These are phyloP conservation scores for Tolypocladium pustulatum DNA, from an alignment of 2,329 filamentous ascomycete species.

Conservation along the genomic window DNA sequence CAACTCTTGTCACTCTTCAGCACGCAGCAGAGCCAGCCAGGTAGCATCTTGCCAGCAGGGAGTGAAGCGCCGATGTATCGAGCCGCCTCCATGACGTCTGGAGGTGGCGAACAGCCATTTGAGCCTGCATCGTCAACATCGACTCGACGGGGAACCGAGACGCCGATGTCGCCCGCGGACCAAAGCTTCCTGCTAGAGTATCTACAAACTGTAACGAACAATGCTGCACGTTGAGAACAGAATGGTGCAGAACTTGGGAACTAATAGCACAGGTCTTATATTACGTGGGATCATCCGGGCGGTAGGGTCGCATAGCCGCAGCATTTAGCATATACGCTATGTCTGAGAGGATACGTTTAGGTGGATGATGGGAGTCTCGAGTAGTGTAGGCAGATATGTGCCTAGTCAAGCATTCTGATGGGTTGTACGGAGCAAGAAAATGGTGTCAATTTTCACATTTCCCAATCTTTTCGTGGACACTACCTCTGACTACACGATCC, in stretches of 20 bases:
- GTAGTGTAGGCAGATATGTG: neutral
- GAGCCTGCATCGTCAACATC: conserved; percentile 8
- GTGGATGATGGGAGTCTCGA: neutral
- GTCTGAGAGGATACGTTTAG: neutral
- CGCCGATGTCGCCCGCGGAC: conserved; percentile 56
- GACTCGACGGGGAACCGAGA: conserved; percentile 37
- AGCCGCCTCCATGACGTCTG: conserved; percentile 33
- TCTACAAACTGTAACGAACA: conserved; percentile 45
- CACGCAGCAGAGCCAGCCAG: conserved; percentile 19
- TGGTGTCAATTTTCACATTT: neutral
- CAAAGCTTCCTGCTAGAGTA: conserved; percentile 70
- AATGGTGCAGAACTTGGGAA: neutral
- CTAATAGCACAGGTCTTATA: neutral
- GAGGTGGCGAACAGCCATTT: conserved; percentile 18
- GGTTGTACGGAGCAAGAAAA: neutral
- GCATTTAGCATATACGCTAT: neutral
- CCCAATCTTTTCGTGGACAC: neutral
- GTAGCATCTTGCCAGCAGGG: neutral
- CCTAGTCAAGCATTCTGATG: neutral
- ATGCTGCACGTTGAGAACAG: conserved; percentile 20
- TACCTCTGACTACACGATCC: neutral
- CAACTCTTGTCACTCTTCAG: conserved; percentile 53
- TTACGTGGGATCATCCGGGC: neutral
- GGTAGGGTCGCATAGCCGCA: neutral
- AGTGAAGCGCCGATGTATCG: conserved; percentile 20